Base-by-base conservation (phyloP, 2,329 filamentous ascomycete genomes). In the Teratosphaeria destructans region DNA sequence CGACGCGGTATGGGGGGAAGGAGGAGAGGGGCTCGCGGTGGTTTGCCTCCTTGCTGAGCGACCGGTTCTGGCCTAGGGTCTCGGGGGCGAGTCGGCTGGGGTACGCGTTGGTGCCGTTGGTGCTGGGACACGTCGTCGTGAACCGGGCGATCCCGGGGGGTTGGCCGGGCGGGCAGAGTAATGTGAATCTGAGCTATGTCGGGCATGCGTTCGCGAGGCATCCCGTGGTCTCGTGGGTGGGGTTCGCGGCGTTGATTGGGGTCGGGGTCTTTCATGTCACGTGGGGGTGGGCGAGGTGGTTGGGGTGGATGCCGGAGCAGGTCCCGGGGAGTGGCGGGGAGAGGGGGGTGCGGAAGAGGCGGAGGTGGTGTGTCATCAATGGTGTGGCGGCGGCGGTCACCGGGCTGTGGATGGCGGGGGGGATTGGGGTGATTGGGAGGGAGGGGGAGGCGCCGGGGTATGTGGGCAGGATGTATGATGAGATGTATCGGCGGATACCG, bases 211-310 rank as follows among this genome's bases (percentile, higher is more conserved):
- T 96, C 70, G 85, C 88, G 34, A 81, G 83, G 14, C 86, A 89
- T 67, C 85, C 86, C 0, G 65, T 80, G 1, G 72, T 87, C 8
- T 84, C 88, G n/a, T 87, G 85, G 71, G 66, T 81, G 1, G 86
- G 87, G 1, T 96, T 95, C 72, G 68, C 78, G 1, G 80, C 85
- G 1, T 78, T 96, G 55, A 77, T 96, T 6, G 77, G 77, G 16
- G 75, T 86, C 0, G 88, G 85, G 0, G 85, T 83, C 27, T 89
- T 85, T 61, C 92, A 96, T 76, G 85, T 92, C 72, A 83, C 89
- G 7, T 95, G 90, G 84, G 92, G 92, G 2, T 84, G 85, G 75
- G 89, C 90, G n/a, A 87, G 84, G 73, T 96, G 90, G 88, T 76
- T 92, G 61, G 85, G 85, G 0, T 77, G 82, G 54, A 79, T 85